Base-by-base conservation (phyloP, 768 basidiomycete species). In the Tylopilus vinaceipallidus region DNA sequence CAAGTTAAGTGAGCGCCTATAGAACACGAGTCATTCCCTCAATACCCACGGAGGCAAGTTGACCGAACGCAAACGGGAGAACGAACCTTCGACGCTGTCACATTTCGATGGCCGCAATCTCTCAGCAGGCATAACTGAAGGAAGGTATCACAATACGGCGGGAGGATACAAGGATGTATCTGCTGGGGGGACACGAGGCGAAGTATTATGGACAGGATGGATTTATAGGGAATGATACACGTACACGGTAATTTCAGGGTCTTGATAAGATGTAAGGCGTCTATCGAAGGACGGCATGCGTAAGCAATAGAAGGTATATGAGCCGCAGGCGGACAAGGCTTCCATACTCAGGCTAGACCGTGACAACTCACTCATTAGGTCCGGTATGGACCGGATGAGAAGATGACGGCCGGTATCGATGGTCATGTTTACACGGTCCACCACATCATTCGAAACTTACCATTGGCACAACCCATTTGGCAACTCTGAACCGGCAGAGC, bases 1-100 rank as follows among this genome's bases (percentile, higher is more conserved):
- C 78, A 81, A 30, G 72, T 73, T 41, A 78, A 68, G 43, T 74
- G 74, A 50, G 68, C 65, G 50, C 66, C 76, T 76, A 56, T 22
- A 45, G 37, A 45, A 50, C 54, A 55, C 39, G 44, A 54, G 44
- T 50, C 49, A 61, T 49, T 7, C n/a, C 32, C 44, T 45, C 50
- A 55, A 46, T 45, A 53, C 47, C 44, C 45, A 55, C 16, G 41
- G 33, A 38, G 37, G 26, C 2, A 26, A 46, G 43, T n/a, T n/a
- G 12, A 29, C 27, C 27, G 27, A 12, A 6, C 12, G 12, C 12
- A 20, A 16, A 12, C 1, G 23, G 19, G 22, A 11, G 14, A 45
- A 66, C 66, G 62, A 51, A 75, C 77, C 71, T 43, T 75, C 71
- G 43, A 52, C 50, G 42, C 47, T 58, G 41, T 64, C 62, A 54